A percentile compares a stretch with the other conserved stretches of the same genome.
phyloP scores from a whole-genome alignment of 225 moss, liverwort and hornwort species.

The Takakia lepidozioides region DNA sequence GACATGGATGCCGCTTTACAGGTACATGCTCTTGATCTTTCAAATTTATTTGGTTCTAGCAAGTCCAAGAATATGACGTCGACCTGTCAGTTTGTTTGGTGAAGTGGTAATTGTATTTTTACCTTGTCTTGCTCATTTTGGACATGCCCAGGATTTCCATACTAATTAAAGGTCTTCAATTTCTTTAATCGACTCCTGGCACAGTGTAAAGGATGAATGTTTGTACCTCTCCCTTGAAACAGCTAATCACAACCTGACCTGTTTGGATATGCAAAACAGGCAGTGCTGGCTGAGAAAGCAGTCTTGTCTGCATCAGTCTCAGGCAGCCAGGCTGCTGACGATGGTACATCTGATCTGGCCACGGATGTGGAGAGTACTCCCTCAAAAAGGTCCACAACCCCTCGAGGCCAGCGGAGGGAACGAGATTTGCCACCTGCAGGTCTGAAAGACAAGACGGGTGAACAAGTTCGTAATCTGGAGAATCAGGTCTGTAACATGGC shows the following conservation, averaged over 20 bases:
- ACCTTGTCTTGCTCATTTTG: too few relatives aligned
- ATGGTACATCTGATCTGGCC: conserved; percentile 40
- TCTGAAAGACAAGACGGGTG: conserved; percentile 57
- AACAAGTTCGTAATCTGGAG: conserved; percentile 69
- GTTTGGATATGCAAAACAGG: conserved; percentile 36
- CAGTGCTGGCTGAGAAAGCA: conserved; percentile 55
- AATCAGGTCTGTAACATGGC: conserved; percentile 39
- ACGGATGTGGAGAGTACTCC: conserved; percentile 61
- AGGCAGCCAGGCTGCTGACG: conserved; percentile 38
- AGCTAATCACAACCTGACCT: too few relatives aligned
- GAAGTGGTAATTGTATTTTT: too few relatives aligned
- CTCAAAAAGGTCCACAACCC: conserved; percentile 42
- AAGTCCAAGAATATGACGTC: background rate
- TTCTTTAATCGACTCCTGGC: too few relatives aligned
- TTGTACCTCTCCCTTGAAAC: too few relatives aligned
- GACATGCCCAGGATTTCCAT: too few relatives aligned
- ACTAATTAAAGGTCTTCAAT: too few relatives aligned
- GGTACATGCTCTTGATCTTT: conserved; percentile 13
- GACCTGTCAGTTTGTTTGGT: background rate
- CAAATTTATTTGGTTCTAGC: background rate
- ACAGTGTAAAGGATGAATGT: too few relatives aligned
- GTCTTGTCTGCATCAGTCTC: conserved; percentile 29
- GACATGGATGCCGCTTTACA: conserved; percentile 59
- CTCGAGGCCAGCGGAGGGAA: conserved; percentile 47
- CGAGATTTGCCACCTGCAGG: conserved; percentile 66